phyloP scores from a whole-genome alignment of 805 yeast species.

The Candida schatavii region DNA sequence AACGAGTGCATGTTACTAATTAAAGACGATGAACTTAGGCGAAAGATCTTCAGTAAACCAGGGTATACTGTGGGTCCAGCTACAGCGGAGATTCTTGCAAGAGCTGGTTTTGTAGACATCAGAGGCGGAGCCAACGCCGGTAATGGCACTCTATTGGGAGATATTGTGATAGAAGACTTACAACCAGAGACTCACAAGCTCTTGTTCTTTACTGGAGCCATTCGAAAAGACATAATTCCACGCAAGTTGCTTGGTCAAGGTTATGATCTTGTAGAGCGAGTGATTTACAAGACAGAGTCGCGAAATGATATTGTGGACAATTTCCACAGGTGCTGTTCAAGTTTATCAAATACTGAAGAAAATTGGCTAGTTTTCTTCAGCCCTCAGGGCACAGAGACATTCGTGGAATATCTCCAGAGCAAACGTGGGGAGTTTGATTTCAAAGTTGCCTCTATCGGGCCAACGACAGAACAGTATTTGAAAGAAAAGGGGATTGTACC shows the following conservation, averaged over 20 bases:
- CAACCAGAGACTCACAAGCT: slow-evolving; percentile 34
- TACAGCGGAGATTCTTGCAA: slow-evolving; percentile 56
- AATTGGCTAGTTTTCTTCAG: slow-evolving; percentile 84
- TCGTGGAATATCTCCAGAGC: slow-evolving; percentile 42
- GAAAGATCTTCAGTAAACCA: slow-evolving; percentile 43
- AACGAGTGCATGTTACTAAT: slow-evolving; percentile 40
- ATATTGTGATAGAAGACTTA: slow-evolving; percentile 46
- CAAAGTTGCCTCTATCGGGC: slow-evolving; percentile 83
- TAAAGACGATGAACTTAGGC: slow-evolving; percentile 12
- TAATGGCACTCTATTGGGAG: slow-evolving; percentile 70
- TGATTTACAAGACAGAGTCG: slow-evolving; percentile 67
- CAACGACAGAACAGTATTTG: slow-evolving; percentile 76
- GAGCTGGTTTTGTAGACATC: slow-evolving; percentile 64
- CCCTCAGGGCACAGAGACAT: slow-evolving; percentile 78
- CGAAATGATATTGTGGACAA: slow-evolving; percentile 45
- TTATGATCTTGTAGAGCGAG: slow-evolving; percentile 51
- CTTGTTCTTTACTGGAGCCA: slow-evolving; percentile 82
- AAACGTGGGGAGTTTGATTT: slow-evolving; percentile 14
- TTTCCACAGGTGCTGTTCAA: slow-evolving; percentile 18
- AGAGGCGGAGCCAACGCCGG: slow-evolving; percentile 79
- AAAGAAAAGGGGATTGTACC: slow-evolving; percentile 51
- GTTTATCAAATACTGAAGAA: slow-evolving; percentile 10
- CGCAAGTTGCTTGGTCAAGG: slow-evolving; percentile 45
- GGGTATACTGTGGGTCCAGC: slow-evolving; percentile 93
- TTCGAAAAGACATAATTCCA: slow-evolving; percentile 80